Conservation (phyloP, 345 rosid genomes). For the Atalantia buxifolia region DNA sequence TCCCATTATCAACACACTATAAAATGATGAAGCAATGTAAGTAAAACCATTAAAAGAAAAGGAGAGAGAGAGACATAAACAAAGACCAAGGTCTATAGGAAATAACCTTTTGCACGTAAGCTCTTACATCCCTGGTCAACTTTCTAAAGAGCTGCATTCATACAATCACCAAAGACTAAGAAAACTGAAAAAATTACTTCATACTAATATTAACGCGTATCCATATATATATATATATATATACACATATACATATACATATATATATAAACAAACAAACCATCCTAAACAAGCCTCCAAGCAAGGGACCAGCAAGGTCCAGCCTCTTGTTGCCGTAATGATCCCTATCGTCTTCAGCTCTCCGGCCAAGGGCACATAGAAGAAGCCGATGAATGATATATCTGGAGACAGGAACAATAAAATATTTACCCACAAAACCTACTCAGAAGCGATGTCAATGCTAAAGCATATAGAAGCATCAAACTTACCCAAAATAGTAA, state of each 20-base stretch:
- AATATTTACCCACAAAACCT: neutral
- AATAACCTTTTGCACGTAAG: conserved; percentile 92
- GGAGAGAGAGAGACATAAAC: neutral
- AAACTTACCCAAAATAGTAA: conserved; percentile 85
- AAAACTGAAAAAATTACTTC: neutral
- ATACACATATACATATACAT: neutral
- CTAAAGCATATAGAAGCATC: neutral
- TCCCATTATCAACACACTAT: conserved; percentile 95
- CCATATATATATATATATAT: neutral
- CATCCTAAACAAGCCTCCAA: conserved; percentile 97
- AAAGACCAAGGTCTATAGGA: conserved; percentile 12
- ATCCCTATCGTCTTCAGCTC: conserved; percentile 98
- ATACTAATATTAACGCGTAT: too few relatives aligned
- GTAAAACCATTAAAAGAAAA: conserved; percentile 8
- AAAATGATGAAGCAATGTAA: conserved; percentile 20
- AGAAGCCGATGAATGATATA: conserved; percentile 91
- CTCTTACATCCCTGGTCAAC: conserved; percentile 90
- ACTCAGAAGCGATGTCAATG: conserved; percentile 10
- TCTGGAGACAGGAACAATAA: conserved; percentile 33
- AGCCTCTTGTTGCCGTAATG: conserved; percentile 99
- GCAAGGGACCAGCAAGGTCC: conserved; percentile 98
- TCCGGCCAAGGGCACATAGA: conserved; percentile 88
- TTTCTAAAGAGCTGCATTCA: conserved; percentile 84
- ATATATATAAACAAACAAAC: conserved; percentile 34
- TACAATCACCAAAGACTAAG: conserved; percentile 13